Evolutionary conservation across 805 yeast species (phyloP).

Genomic region (Candida fluviatilis): DNA sequence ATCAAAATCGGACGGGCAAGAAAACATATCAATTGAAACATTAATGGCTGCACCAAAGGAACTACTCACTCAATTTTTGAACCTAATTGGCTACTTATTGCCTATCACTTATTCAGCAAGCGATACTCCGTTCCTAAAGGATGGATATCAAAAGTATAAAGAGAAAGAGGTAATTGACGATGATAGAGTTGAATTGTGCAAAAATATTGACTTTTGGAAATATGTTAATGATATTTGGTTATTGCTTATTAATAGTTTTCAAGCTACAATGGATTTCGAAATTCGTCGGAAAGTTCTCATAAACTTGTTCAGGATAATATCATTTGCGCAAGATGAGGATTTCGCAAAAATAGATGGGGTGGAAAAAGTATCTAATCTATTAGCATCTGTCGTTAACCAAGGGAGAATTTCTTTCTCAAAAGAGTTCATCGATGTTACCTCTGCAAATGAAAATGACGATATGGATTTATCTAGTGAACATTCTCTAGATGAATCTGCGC

Average conservation of each 20-base stretch:
- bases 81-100: constrained; percentile 52
- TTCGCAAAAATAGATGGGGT: constrained; percentile 26
- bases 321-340: constrained; percentile 28
- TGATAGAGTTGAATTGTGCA: constrained; percentile 27
- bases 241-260: constrained; percentile 57
- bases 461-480: constrained; percentile 6
- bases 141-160: constrained; percentile 16
- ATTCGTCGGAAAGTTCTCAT: constrained; percentile 56
- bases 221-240: constrained; percentile 49
- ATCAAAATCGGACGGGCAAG: constrained; percentile 6
- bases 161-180: constrained; percentile 24
- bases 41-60: constrained; percentile 72
- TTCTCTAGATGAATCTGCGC: constrained; percentile 3
- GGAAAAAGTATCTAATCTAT: constrained; percentile 39
- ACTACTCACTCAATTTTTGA: constrained; percentile 50
- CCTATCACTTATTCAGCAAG: constrained; percentile 42
- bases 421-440: constrained; percentile 12
- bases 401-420: constrained; percentile 23
- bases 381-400: constrained; percentile 62
- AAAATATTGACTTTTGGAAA: constrained; percentile 19
- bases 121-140: constrained; percentile 27
- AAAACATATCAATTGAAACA: constrained; percentile 54
- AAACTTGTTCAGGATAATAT: constrained; percentile 48
- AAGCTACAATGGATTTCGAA: constrained; percentile 66
- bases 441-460: constrained; percentile 8